Evolutionary conservation across 805 yeast genomes (phyloP), one percentile per base, ranked within the genome.

Genomic region (Yarrowia bubula): DNA sequence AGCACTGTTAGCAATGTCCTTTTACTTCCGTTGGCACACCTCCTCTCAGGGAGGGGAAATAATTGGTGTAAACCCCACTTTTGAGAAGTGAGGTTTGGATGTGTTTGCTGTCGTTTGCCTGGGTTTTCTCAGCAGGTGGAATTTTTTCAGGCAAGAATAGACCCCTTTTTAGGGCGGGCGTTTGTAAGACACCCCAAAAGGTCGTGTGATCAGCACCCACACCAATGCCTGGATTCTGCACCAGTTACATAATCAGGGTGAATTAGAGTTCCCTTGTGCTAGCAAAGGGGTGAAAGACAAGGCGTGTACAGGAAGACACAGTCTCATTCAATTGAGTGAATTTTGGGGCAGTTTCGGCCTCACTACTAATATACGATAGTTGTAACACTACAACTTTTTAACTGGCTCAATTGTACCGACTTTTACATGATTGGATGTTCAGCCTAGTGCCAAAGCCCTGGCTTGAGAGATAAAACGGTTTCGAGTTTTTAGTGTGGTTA

Each of bases 171-270:
- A 11, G 17, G 17, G 6, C n/a, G n/a, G n/a, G n/a, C n/a, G 5
- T n/a, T 22, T 28, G 11, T 5, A 8, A 14, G 9, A 17, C 8
- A 17, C 37, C 33, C 14, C 4, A 35, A 42, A 18, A 1, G 47
- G 61, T 55, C 47, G 47, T 31, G 37, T 55, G 61, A 39, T 13
- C 61, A 55, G 4, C 8, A 2, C 8, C 44, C 8, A n/a, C 9
- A n/a, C 44, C 44, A 31, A 15, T 53, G 61, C 61, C 47, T 55
- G 31, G 61, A 55, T 55, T 41, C 61, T 55, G 61, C 61, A 55
- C 3, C 15, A 55, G 28, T 55, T 55, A 55, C 61, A 55, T 55
- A 55, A 55, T 55, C 61, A 55, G 47, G 46, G 47, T 41, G 13
- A 35, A 55, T 55, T 55, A 39, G 17, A 17, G 61, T 55, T 55